Evolutionary conservation across 176 grass and related monocot genomes (phyloP), one percentile per base, ranked within the genome.

Genomic region (Aegilops tauschii): DNA sequence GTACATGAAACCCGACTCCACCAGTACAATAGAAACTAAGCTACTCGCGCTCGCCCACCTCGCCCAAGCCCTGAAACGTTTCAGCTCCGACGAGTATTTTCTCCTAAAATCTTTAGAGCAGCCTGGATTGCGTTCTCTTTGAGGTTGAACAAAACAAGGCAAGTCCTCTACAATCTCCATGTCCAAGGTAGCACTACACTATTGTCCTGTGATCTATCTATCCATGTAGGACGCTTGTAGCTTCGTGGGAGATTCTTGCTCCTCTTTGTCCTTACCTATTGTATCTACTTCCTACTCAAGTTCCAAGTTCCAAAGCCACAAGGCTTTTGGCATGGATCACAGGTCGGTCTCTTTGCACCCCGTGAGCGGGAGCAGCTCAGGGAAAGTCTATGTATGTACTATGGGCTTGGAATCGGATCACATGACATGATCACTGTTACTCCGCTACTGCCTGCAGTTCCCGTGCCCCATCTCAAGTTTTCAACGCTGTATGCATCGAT

Each of bases 361-460:
- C 83, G 78, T 90, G 70, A 85, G 10, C 80, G 7, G 32, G 78
- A 80, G 52, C 54, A 61, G 49, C 34, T 74, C 50, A 37, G 20
- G 28, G 11, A 70, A 42, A 42, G 17, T 81, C 4, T 44, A 52
- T 6, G 49, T 2, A 52, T 42, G 28, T 40, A 40, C 8, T 2
- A 13, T 56, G 9, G 18, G 34, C 16, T 54, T 18, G 50, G 16
- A 54, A 54, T 54, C 36, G 4, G 31, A 11, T 75, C 82, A 75
- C 69, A 52, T 84, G 82, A 73, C 68, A 50, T 85, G 83, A 50
- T 84, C 82, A 63, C 82, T 84, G 69, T 84, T 70, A 39, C 67
- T 20, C 29, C 34, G 32, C 32, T 34, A 20, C 67, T 70, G 17
- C 14, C 0, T 50, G 47, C 47, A 37, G 36, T 13, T 13, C 12